These are phyloP conservation scores for Jacaranda mimosifolia DNA, from an alignment of 257 asterid species.

Conservation along the genomic window DNA sequence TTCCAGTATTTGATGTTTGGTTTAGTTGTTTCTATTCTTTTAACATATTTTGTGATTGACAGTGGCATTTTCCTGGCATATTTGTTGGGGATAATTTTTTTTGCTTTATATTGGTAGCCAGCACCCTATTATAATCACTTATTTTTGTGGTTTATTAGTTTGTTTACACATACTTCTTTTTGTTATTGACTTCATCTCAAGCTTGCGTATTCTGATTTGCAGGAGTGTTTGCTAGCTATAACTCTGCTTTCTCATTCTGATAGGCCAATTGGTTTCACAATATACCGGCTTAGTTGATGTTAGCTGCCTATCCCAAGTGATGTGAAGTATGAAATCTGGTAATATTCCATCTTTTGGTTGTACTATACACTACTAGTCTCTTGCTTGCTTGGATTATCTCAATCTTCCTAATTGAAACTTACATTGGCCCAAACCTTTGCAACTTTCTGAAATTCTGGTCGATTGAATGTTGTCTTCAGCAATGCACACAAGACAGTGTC, in stretches of 20 bases:
- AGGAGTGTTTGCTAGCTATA: neutral
- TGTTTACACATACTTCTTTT: neutral
- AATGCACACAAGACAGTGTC: neutral
- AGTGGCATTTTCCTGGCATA: neutral
- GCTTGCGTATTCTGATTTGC: neutral
- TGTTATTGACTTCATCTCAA: neutral
- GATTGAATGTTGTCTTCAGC: neutral
- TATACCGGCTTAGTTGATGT: slow-evolving; percentile 51
- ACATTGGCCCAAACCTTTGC: neutral
- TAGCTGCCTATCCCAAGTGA: slow-evolving; percentile 57
- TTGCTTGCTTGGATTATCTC: neutral
- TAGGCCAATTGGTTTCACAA: slow-evolving; percentile 30
- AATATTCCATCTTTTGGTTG: slow-evolving; percentile 30
- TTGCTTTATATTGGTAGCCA: neutral
- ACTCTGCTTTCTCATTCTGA: slow-evolving; percentile 29
- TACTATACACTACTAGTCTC: neutral
- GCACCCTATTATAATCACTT: neutral
- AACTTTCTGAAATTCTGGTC: neutral
- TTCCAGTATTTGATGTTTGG: slow-evolving; percentile 5
- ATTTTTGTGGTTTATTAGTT: neutral
- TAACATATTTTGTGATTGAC: neutral
- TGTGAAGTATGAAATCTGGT: slow-evolving; percentile 57
- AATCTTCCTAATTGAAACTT: neutral
- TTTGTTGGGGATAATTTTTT: neutral
- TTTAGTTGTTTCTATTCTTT: neutral